These are phyloP conservation scores for Ganoderma multipileum DNA, from an alignment of 1,284 basidiomycete species.

Conservation along the genomic window DNA sequence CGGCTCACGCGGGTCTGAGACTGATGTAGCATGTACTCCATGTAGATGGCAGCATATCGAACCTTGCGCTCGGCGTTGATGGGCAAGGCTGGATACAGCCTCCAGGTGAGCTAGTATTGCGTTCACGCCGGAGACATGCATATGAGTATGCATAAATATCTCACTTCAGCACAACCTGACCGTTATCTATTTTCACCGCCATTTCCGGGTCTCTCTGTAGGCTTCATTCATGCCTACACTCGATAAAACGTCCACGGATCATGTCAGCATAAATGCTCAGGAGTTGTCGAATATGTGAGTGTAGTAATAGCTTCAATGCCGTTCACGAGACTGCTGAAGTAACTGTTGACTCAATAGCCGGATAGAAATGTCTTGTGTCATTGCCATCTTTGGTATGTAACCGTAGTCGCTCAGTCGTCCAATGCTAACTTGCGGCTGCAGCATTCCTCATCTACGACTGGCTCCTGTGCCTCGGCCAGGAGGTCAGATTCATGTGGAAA, in stretches of 20 bases:
- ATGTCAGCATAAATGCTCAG: background rate
- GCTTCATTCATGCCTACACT: background rate
- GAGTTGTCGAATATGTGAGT: background rate
- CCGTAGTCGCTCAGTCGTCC: background rate
- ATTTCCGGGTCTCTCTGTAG: background rate
- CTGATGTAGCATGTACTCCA: background rate
- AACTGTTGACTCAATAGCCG: background rate
- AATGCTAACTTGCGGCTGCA: background rate
- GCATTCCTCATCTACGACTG: background rate
- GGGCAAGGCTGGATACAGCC: background rate
- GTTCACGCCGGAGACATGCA: background rate
- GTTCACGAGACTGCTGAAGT: background rate
- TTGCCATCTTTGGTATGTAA: background rate
- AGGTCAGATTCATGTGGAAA: background rate
- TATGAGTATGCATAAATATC: background rate
- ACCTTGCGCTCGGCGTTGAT: too few relatives aligned
- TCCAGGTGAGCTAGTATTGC: background rate
- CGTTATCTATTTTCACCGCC: background rate
- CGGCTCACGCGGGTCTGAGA: too few relatives aligned
- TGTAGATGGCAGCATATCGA: background rate
- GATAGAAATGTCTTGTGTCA: background rate
- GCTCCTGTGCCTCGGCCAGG: background rate
- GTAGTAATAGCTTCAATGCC: background rate
- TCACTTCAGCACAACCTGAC: background rate
- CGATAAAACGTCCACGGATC: background rate